Conservation (phyloP, 2,329 filamentous ascomycete genomes). For the Sphaerostilbella broomeana region DNA sequence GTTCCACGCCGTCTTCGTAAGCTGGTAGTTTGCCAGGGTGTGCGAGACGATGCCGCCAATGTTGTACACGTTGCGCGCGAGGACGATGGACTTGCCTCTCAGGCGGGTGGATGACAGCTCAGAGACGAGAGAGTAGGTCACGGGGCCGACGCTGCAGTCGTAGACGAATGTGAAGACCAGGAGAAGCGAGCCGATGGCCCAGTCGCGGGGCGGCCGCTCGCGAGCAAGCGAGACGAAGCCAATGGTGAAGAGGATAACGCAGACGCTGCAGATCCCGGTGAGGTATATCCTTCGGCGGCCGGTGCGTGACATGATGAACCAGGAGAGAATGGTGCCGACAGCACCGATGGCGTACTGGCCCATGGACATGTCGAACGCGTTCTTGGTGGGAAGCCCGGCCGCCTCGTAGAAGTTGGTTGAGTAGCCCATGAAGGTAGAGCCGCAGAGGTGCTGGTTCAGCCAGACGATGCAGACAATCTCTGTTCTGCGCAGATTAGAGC, state of each 20-base stretch:
- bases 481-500: constrained; percentile 38
- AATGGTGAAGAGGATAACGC: constrained; percentile 34
- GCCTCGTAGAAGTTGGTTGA: constrained; percentile 47
- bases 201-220: constrained; percentile 39
- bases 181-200: constrained; percentile 41
- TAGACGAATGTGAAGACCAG: constrained; percentile 39
- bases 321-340: constrained; percentile 39
- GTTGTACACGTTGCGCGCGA: constrained; percentile 43
- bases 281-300: constrained; percentile 42
- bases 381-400: constrained; percentile 33
- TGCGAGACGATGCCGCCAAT: constrained; percentile 41
- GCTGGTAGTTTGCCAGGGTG: constrained; percentile 39
- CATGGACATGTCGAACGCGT: constrained; percentile 35
- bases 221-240: constrained; percentile 49
- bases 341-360: constrained; percentile 38
- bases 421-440: constrained; percentile 46
- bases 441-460: constrained; percentile 35
- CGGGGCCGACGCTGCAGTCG: constrained; percentile 37
- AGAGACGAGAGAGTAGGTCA: constrained; percentile 78
- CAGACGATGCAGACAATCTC: constrained; percentile 41
- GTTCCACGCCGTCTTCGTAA: constrained; percentile 40
- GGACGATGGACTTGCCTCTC: constrained; percentile 39
- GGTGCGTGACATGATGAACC: constrained; percentile 36
- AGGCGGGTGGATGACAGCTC: constrained; percentile 41
- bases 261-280: constrained; percentile 43